These are phyloP conservation scores for Erythrophleum ivorense DNA, from an alignment of 331 rosid genomes.

Conservation along the genomic window DNA sequence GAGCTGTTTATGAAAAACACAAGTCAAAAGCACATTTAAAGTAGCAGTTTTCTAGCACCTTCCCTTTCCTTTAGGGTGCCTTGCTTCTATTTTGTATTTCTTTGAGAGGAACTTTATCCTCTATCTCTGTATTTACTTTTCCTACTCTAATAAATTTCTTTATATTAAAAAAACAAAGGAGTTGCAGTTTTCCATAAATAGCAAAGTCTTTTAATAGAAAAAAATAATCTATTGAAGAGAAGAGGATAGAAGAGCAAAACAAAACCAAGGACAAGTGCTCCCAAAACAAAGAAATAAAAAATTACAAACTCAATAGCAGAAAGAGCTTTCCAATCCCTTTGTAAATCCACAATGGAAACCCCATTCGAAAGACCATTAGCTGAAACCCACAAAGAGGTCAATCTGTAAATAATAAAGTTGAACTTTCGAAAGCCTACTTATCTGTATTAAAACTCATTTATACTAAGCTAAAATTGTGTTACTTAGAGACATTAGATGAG, in stretches of 20 bases:
- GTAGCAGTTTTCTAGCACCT: conserved; percentile 16
- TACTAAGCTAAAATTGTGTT: background rate
- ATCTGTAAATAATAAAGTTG: background rate
- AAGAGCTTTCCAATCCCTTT: background rate
- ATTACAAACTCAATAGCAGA: background rate
- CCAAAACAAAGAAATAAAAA: background rate
- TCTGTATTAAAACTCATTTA: background rate
- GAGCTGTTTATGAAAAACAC: background rate
- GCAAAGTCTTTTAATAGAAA: background rate
- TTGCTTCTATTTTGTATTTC: background rate
- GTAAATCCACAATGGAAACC: background rate
- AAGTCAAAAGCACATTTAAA: conserved; percentile 2
- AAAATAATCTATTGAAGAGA: background rate
- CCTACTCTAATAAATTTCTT: background rate
- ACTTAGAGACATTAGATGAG: background rate
- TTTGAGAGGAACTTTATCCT: background rate
- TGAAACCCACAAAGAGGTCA: background rate
- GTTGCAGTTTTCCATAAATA: background rate
- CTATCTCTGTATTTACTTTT: background rate
- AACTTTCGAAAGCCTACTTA: background rate
- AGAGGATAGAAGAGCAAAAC: background rate
- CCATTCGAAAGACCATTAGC: background rate
- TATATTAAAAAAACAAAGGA: background rate
- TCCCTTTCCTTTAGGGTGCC: conserved; percentile 1
- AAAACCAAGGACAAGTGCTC: background rate